Conservation (phyloP, 2,329 filamentous ascomycete genomes). For the Drechslerella dactyloides region DNA sequence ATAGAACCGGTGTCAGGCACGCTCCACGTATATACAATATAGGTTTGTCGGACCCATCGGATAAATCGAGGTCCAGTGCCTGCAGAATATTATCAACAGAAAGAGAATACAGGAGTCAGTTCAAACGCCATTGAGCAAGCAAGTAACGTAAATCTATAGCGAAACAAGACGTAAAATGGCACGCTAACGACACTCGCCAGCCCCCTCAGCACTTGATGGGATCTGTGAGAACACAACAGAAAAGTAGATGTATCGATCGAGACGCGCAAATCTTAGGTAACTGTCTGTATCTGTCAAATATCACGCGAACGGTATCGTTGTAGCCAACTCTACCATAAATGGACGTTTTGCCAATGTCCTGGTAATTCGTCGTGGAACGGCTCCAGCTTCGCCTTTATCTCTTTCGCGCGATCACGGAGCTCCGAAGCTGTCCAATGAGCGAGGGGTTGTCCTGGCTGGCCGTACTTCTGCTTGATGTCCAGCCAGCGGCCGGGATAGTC, state of each 20-base stretch:
- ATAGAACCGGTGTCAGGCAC: background rate
- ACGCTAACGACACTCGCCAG: background rate
- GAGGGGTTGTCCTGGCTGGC: conserved; percentile 1
- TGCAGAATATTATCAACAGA: background rate
- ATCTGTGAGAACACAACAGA: conserved; percentile 10
- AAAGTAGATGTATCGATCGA: too few relatives aligned
- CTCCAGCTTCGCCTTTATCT: background rate
- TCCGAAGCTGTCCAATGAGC: conserved; percentile 4
- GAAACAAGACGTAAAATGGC: background rate
- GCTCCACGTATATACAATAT: background rate
- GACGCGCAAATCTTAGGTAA: too few relatives aligned
- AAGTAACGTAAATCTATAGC: background rate
- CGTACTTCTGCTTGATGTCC: conserved; percentile 21
- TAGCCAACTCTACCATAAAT: too few relatives aligned
- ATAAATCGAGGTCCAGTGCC: too few relatives aligned
- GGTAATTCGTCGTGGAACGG: too few relatives aligned
- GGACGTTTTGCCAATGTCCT: too few relatives aligned
- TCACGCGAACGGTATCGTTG: background rate
- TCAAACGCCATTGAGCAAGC: too few relatives aligned
- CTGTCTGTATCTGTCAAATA: background rate
- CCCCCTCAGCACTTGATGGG: conserved; percentile 45
- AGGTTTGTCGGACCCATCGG: background rate
- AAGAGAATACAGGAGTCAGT: background rate
- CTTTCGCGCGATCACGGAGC: conserved; percentile 5
- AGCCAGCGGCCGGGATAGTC: conserved; percentile 27